These are phyloP conservation scores for Amanita brunnescens DNA, from an alignment of 768 basidiomycete species.

Conservation along the genomic window DNA sequence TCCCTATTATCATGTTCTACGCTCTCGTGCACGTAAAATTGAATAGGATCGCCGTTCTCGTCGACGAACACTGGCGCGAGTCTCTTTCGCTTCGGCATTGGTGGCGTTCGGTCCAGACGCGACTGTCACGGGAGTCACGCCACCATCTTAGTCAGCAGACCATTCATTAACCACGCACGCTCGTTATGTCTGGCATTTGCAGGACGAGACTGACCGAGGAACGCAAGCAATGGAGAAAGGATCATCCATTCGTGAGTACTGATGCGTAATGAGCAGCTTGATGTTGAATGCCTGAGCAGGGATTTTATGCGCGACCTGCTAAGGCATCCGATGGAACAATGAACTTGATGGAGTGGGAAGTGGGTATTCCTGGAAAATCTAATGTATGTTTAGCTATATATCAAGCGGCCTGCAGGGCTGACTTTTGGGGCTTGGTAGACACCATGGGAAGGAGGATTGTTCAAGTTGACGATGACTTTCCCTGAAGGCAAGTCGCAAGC, in stretches of 20 bases:
- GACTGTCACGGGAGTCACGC: conserved; percentile 5
- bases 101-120: neutral
- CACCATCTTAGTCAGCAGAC: neutral
- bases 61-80: conserved; percentile 18
- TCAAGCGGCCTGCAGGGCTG: conserved; percentile 11
- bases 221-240: conserved; percentile 98
- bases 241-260: conserved; percentile 89
- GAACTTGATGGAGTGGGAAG: conserved; percentile 98
- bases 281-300: conserved; percentile 36
- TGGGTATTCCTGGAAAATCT: conserved; percentile 92
- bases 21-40: conserved; percentile 27
- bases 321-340: conserved; percentile 89
- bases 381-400: conserved; percentile 44
- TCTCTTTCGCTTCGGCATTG: no score
- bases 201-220: conserved; percentile 91
- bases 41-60: conserved; percentile 18
- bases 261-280: neutral
- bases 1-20: conserved; percentile 16
- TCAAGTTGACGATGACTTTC: conserved; percentile 89
- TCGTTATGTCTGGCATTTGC: conserved; percentile 81
- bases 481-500: conserved; percentile 72
- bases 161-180: neutral
- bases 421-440: conserved; percentile 45
- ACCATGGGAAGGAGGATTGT: conserved; percentile 94
- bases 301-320: conserved; percentile 91